phyloP scores from a whole-genome alignment of 768 basidiomycete species.

The Naematelia encephala region DNA sequence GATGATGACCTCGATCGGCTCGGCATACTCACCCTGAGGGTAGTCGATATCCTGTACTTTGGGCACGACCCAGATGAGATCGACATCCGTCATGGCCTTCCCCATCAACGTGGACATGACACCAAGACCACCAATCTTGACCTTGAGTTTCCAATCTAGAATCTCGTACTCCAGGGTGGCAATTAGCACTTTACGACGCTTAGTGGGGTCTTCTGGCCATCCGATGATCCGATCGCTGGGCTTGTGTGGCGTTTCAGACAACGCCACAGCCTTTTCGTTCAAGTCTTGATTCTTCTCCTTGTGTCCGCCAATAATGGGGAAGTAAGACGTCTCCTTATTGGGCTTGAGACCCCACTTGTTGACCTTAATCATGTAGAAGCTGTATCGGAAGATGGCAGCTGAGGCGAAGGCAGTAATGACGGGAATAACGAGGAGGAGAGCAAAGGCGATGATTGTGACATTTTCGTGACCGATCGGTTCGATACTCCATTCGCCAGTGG shows the following conservation, averaged over 20 bases:
- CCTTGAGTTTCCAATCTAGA: constrained; percentile 95
- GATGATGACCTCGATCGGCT: constrained; percentile 93
- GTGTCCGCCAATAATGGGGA: constrained; percentile 71
- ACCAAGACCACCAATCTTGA: constrained; percentile 95
- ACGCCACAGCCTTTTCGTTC: constrained; percentile 46
- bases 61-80: constrained; percentile 87
- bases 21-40: constrained; percentile 82
- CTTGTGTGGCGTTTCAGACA: constrained; percentile 74
- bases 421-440: constrained; percentile 73
- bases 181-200: constrained; percentile 86
- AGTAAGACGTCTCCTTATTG: constrained; percentile 62
- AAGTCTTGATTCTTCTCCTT: constrained; percentile 61
- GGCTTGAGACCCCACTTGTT: constrained; percentile 84
- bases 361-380: constrained; percentile 92
- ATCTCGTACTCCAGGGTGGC: constrained; percentile 93
- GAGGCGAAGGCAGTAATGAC: constrained; percentile 79
- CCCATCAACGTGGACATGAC: constrained; percentile 98
- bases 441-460: constrained; percentile 84
- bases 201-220: constrained; percentile 93
- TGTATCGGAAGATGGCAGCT: constrained; percentile 85
- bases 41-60: constrained; percentile 95
- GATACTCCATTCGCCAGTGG: constrained; percentile 70
- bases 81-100: constrained; percentile 96
- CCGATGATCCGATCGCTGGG: constrained; percentile 70
- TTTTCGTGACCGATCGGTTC: constrained; percentile 75